Evolutionary conservation across 1,284 basidiomycete species (phyloP), one percentile per base, ranked within the genome.

Genomic region (Leccinum idahoense): DNA sequence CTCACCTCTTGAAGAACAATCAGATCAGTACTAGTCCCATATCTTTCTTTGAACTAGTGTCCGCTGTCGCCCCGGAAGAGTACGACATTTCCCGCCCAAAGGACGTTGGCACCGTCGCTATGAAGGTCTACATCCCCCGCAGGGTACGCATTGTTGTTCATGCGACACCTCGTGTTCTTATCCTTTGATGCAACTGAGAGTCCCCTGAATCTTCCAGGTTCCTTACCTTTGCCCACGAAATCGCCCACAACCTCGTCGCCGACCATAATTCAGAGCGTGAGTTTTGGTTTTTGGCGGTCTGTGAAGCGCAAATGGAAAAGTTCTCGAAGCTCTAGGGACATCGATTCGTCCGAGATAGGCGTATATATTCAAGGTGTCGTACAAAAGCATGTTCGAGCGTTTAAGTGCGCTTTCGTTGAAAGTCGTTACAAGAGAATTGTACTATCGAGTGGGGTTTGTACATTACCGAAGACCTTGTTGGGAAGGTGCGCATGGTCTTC

Each of bases 81-180:
- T 59, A 65, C 37, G 68, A 70, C 59, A 62, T 69, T 7, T 70
- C 80, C 58, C 91, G 93, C 71, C 93, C 94, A 67, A 86, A 88
- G 80, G 92, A 96, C 79, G 93, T 96, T 70, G 94, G 94, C 77
- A 89, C 96, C 78, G 88, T 95, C 68, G 94, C 84, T 64, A 86
- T 96, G 77, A 94, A 97, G 75, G 88, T 94, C 80, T 96, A 96
- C 83, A 95, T 97, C 80, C 94, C 94, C 64, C 88, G 88, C 78
- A 85, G 93, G 68, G 93, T 94, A 71, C 70, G 89, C 82, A 23
- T 65, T 65, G 49, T 26, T 64, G 32, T 32, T 32, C 60, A 75
- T 78, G 58, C 67, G 74, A 72, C 53, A 60, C 23, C 32, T 32
- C 8, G 10, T n/a, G 12, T 56, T 12, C 4, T 12, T 35, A n/a